phyloP scores from a whole-genome alignment of 2,329 filamentous ascomycete genomes.

The Juglanconis sp. region DNA sequence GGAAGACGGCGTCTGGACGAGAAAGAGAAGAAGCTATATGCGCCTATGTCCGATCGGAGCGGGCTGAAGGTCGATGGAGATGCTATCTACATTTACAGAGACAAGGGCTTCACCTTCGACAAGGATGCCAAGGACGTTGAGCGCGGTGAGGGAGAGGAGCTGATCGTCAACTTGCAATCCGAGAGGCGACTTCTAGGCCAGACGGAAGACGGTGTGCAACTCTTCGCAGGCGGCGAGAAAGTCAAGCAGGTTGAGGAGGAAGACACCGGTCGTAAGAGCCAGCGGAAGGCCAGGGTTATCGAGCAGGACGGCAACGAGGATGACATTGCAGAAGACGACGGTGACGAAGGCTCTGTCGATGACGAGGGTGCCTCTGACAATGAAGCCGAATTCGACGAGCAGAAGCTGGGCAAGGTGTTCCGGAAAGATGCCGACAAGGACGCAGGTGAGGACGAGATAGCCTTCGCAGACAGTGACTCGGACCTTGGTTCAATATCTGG shows the following conservation, averaged over 20 bases:
- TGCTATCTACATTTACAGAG: slow-evolving; percentile 80
- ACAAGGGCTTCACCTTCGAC: slow-evolving; percentile 73
- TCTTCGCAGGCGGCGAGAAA: slow-evolving; percentile 76
- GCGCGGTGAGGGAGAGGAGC: slow-evolving; percentile 88
- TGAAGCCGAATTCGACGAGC: slow-evolving; percentile 56
- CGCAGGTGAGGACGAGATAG: slow-evolving; percentile 65
- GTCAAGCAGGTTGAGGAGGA: slow-evolving; percentile 58
- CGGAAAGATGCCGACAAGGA: slow-evolving; percentile 49
- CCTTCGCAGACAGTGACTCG: slow-evolving; percentile 95
- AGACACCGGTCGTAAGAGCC: slow-evolving; percentile 59
- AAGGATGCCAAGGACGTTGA: slow-evolving; percentile 65
- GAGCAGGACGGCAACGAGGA: slow-evolving; percentile 56
- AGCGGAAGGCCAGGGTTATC: slow-evolving; percentile 56
- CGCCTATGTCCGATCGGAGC: slow-evolving; percentile 96
- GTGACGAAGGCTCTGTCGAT: slow-evolving; percentile 53
- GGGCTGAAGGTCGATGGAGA: slow-evolving; percentile 96
- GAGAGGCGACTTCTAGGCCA: slow-evolving; percentile 80
- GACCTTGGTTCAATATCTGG: slow-evolving; percentile 84
- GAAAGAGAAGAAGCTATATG: slow-evolving; percentile 94
- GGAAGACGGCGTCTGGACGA: slow-evolving; percentile 80
- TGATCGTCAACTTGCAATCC: slow-evolving; percentile 85
- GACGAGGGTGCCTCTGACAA: slow-evolving; percentile 53
- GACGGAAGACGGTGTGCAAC: slow-evolving; percentile 74
- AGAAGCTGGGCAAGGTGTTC: slow-evolving; percentile 60
- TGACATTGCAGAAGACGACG: slow-evolving; percentile 40